These are phyloP conservation scores for Prunus campanulata DNA, from an alignment of 306 rosid genomes.

Conservation along the genomic window DNA sequence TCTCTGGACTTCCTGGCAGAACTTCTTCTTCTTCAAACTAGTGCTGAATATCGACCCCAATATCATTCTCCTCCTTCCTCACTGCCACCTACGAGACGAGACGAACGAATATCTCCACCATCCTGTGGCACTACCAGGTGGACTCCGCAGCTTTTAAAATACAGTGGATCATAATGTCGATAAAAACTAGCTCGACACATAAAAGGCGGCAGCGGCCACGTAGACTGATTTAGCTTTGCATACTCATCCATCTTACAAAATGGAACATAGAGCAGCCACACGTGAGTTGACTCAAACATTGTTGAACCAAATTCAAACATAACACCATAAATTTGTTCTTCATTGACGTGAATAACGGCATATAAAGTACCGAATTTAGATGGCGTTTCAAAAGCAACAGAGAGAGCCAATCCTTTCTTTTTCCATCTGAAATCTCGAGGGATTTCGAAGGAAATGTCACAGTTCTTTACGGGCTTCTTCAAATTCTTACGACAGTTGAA, in stretches of 20 bases:
- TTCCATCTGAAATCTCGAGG: not conserved
- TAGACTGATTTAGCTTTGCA: too few species aligned
- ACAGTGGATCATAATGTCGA: too few species aligned
- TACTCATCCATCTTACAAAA: not conserved
- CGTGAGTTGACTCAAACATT: not conserved
- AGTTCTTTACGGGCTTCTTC: not conserved
- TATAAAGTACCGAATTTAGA: too few species aligned
- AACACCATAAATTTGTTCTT: not conserved
- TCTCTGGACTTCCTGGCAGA: too few species aligned
- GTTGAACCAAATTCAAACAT: not conserved
- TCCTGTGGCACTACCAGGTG: not conserved
- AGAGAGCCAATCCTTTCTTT: not conserved
- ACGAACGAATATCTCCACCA: too few species aligned
- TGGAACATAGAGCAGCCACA: not conserved
- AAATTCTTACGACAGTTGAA: not conserved
- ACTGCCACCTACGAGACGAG: too few species aligned
- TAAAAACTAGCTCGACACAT: not conserved
- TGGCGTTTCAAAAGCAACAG: not conserved
- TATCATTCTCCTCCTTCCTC: too few species aligned
- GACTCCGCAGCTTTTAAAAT: not conserved
- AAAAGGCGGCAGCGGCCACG: not conserved
- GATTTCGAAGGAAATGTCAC: not conserved
- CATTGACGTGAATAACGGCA: too few species aligned
- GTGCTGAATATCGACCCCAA: too few species aligned
- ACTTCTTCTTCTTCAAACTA: too few species aligned